Percentiles rank a stretch among this genome's conserved stretches.
Evolutionary conservation across 2,329 filamentous ascomycete genomes (phyloP).

Genomic region (Monilinia aucupariae): DNA sequence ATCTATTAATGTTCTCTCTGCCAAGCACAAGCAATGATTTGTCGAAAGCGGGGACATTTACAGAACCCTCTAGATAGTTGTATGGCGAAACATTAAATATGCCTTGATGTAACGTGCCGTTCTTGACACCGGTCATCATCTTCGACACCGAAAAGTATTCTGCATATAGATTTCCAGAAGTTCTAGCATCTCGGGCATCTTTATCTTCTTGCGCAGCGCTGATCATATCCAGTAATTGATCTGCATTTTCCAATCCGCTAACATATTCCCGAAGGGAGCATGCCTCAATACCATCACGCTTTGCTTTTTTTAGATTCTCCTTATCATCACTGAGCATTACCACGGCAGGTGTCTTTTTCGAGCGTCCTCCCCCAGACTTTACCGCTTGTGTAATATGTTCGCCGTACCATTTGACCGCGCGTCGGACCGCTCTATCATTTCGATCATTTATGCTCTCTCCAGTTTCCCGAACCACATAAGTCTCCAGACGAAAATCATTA

Average conservation of each 20-base stretch:
- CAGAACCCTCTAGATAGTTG: constrained; percentile 93
- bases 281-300: constrained; percentile 65
- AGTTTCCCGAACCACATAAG: constrained; percentile 66
- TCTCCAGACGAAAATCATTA: constrained; percentile 95
- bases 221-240: constrained; percentile 88
- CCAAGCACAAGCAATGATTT: constrained; percentile 84
- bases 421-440: constrained; percentile 86
- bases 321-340: constrained; percentile 94
- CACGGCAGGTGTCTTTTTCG: constrained; percentile 62
- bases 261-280: constrained; percentile 72
- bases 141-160: constrained; percentile 87
- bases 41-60: constrained; percentile 84
- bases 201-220: constrained; percentile 68
- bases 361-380: constrained; percentile 46
- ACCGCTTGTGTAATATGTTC: constrained; percentile 66
- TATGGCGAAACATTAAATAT: constrained; percentile 95
- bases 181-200: constrained; percentile 57
- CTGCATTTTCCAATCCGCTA: constrained; percentile 73
- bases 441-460: constrained; percentile 93
- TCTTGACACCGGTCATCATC: constrained; percentile 90
- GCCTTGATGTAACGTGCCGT: constrained; percentile 84
- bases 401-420: constrained; percentile 83
- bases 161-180: constrained; percentile 68
- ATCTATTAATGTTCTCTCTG: constrained; percentile 91
- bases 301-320: constrained; percentile 78